Evolutionary conservation across 2,329 filamentous ascomycete species (phyloP).

Genomic region (Didymella arachidicola): DNA sequence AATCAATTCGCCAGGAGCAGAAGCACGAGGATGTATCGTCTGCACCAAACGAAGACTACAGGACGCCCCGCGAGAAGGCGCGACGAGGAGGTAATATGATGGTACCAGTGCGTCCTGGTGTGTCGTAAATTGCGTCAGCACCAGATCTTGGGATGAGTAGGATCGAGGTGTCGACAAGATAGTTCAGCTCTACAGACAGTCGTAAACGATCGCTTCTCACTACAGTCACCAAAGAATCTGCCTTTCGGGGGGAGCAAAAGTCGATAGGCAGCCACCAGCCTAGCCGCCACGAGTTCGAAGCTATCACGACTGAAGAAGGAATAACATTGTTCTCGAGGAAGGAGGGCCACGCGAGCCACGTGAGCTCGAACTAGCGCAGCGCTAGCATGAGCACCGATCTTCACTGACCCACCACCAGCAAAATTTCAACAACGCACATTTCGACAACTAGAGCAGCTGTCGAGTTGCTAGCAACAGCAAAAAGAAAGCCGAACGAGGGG

Average conservation of each 20-base stretch:
- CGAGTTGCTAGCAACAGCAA: neutral
- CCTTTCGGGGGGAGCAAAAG: neutral
- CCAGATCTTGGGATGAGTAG: neutral
- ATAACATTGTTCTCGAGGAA: neutral
- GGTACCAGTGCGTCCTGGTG: constrained; percentile 21
- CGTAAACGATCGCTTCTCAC: neutral
- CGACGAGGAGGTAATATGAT: constrained; percentile 25
- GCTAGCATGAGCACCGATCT: constrained; percentile 3
- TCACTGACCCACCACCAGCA: neutral
- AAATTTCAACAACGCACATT: neutral
- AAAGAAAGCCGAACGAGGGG: constrained; percentile 49
- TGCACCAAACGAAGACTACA: constrained; percentile 12
- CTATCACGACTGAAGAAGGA: neutral
- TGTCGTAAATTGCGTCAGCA: neutral
- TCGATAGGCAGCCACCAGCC: neutral
- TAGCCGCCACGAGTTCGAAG: neutral
- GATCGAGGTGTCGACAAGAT: neutral
- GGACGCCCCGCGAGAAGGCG: constrained; percentile 23
- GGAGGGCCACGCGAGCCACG: neutral
- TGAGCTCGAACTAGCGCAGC: neutral
- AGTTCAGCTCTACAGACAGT: neutral
- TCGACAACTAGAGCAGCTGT: neutral
- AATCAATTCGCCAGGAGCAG: neutral
- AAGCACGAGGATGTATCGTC: neutral
- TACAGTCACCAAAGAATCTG: neutral